Conservation (phyloP, 352 stramenopile genomes). For the Globisporangium perplexum region DNA sequence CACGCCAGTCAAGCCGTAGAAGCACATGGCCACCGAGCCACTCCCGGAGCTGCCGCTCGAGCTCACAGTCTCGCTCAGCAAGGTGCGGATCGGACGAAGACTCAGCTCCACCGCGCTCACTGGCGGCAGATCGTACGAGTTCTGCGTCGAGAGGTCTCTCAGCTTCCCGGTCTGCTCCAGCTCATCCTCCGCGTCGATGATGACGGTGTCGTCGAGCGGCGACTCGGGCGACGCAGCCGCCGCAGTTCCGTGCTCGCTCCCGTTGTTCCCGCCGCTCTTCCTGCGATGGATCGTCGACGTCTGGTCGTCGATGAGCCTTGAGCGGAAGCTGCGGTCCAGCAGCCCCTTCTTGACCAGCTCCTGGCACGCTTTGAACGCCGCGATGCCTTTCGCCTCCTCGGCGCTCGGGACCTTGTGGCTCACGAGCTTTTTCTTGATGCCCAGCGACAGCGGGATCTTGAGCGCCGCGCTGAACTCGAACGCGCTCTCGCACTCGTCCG, state of each 20-base stretch:
- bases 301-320: constrained; percentile 55
- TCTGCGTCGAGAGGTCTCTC: constrained; percentile 72
- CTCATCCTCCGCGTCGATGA: constrained; percentile 18
- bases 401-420: constrained; percentile 59
- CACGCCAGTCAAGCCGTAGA: constrained; percentile 69
- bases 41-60: neutral
- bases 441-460: constrained; percentile 44
- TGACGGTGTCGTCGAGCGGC: constrained; percentile 25
- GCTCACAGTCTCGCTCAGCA: constrained; percentile 17
- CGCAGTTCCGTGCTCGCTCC: neutral
- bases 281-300: constrained; percentile 27
- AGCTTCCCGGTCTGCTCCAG: constrained; percentile 17
- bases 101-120: constrained; percentile 71
- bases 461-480: constrained; percentile 68
- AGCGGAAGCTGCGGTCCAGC: constrained; percentile 67
- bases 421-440: constrained; percentile 56
- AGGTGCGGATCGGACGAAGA: constrained; percentile 53
- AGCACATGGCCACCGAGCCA: constrained; percentile 60
- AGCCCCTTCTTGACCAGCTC: constrained; percentile 63
- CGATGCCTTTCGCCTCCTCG: constrained; percentile 71
- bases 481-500: constrained; percentile 16
- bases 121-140: constrained; percentile 78
- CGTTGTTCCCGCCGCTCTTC: constrained; percentile 10
- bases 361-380: constrained; percentile 76
- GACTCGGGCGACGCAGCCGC: neutral